A percentile compares a stretch with the other conserved stretches of the same genome.
phyloP scores from a whole-genome alignment of 495 filamentous ascomycete genomes.

The Talaromyces nanjingensis region DNA sequence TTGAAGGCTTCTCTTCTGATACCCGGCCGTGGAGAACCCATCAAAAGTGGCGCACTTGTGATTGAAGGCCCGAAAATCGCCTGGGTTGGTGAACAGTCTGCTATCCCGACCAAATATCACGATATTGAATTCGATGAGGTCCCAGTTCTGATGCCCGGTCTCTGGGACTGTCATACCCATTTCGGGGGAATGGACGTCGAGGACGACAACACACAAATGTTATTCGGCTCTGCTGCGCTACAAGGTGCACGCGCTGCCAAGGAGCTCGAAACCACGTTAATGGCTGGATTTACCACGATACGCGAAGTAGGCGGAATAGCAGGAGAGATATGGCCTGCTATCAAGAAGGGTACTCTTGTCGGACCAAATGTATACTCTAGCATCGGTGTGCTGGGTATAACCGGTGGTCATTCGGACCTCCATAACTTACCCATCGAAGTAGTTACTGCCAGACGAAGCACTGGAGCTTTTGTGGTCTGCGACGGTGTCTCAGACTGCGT shows the following conservation, averaged over 20 bases:
- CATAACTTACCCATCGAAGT: slow-evolving; percentile 27
- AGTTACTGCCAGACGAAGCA: slow-evolving; percentile 22
- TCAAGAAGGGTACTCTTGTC: slow-evolving; percentile 37
- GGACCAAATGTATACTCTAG: slow-evolving; percentile 44
- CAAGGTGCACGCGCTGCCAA: slow-evolving; percentile 31
- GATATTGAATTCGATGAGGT: slow-evolving; percentile 16
- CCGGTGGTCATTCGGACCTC: slow-evolving; percentile 41
- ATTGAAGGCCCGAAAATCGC: slow-evolving; percentile 32
- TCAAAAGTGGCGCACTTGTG: slow-evolving; percentile 32
- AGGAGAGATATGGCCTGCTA: slow-evolving; percentile 32
- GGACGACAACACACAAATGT: not conserved
- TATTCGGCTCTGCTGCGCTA: slow-evolving; percentile 11
- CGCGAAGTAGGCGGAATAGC: slow-evolving; percentile 42
- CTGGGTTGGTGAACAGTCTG: slow-evolving; percentile 29
- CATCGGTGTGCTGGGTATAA: slow-evolving; percentile 32
- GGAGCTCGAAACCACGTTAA: slow-evolving; percentile 33
- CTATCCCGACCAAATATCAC: slow-evolving; percentile 28
- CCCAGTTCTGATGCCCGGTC: slow-evolving; percentile 42
- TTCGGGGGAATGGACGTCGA: slow-evolving; percentile 19
- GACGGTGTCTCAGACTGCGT: slow-evolving; percentile 44
- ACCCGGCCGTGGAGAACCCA: slow-evolving; percentile 35
- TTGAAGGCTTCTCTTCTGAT: slow-evolving; percentile 25
- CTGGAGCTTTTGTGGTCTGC: slow-evolving; percentile 23
- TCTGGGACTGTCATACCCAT: slow-evolving; percentile 49
- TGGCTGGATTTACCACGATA: slow-evolving; percentile 47